Conservation (phyloP, 768 basidiomycete species). For the Lactifluus hygrophoroides region DNA sequence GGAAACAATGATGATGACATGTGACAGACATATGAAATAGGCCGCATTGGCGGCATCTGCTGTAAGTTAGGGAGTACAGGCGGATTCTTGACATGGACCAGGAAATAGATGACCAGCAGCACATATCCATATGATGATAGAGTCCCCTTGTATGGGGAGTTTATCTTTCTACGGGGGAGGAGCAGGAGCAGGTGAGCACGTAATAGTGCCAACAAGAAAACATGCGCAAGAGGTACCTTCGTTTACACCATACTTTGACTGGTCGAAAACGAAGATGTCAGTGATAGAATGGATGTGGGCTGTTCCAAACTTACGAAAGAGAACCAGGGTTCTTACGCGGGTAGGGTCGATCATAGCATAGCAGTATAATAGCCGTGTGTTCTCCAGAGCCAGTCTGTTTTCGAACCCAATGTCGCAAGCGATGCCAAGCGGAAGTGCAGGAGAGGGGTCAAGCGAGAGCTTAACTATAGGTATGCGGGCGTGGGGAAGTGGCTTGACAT, state of each 20-base stretch:
- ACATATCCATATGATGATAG: conserved; percentile 97
- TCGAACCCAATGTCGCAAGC: conserved; percentile 99
- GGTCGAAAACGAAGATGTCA: neutral
- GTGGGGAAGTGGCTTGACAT: conserved; percentile 92
- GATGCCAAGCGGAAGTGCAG: conserved; percentile 75
- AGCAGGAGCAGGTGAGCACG: neutral
- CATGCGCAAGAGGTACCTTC: conserved; percentile 43
- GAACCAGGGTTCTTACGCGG: conserved; percentile 85
- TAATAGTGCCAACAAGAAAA: conserved; percentile 16
- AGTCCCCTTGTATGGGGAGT: conserved; percentile 95
- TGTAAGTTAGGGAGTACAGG: conserved; percentile 94
- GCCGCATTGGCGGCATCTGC: conserved; percentile 85
- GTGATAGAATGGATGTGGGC: conserved; percentile 11
- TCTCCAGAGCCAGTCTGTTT: conserved; percentile 94
- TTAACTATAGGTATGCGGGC: conserved; percentile 99
- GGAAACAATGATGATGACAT: neutral
- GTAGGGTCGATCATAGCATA: conserved; percentile 97
- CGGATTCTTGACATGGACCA: conserved; percentile 95
- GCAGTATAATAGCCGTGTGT: conserved; percentile 91
- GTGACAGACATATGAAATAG: conserved; percentile 60
- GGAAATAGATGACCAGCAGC: conserved; percentile 94
- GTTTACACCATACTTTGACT: conserved; percentile 99
- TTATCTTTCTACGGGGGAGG: conserved; percentile 80
- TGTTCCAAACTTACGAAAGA: conserved; percentile 72
- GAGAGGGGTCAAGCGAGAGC: conserved; percentile 82